These are phyloP conservation scores for Cordyceps tenuipes DNA, from an alignment of 2,329 filamentous ascomycete genomes.

Conservation along the genomic window DNA sequence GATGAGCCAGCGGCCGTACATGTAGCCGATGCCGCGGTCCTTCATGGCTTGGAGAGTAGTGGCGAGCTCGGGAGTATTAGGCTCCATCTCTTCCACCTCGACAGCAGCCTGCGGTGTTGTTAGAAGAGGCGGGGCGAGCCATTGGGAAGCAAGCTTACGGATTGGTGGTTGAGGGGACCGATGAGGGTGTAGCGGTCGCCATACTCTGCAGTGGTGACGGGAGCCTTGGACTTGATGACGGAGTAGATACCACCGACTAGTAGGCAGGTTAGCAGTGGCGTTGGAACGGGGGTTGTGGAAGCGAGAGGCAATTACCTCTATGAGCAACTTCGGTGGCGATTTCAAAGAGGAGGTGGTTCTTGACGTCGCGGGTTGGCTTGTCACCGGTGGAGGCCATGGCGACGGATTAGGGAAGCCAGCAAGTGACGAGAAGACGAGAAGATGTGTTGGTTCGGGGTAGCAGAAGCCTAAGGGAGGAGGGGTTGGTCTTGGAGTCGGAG, in stretches of 20 bases:
- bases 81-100: constrained; percentile 89
- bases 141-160: constrained; percentile 47
- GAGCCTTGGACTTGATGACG: constrained; percentile 96
- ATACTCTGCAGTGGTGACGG: constrained; percentile 97
- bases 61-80: constrained; percentile 68
- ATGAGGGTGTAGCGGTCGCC: constrained; percentile 93
- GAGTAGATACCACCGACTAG: constrained; percentile 97
- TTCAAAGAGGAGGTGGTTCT: constrained; percentile 94
- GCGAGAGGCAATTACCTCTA: constrained; percentile 52
- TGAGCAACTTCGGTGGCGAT: constrained; percentile 96
- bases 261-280: constrained; percentile 5
- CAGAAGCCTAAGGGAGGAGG: neutral
- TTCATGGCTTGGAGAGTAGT: constrained; percentile 88
- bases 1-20: constrained; percentile 96
- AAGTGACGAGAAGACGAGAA: neutral
- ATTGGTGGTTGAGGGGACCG: constrained; percentile 84
- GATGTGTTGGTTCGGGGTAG: neutral
- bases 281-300: neutral
- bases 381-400: constrained; percentile 40
- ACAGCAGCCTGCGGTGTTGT: constrained; percentile 68
- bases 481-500: neutral
- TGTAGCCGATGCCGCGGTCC: constrained; percentile 76
- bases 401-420: constrained; percentile 9
- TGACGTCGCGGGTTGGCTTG: constrained; percentile 60
- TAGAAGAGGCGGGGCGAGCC: neutral